Base-by-base conservation (phyloP, 1,284 basidiomycete species). In the Cystobasidium sp. region DNA sequence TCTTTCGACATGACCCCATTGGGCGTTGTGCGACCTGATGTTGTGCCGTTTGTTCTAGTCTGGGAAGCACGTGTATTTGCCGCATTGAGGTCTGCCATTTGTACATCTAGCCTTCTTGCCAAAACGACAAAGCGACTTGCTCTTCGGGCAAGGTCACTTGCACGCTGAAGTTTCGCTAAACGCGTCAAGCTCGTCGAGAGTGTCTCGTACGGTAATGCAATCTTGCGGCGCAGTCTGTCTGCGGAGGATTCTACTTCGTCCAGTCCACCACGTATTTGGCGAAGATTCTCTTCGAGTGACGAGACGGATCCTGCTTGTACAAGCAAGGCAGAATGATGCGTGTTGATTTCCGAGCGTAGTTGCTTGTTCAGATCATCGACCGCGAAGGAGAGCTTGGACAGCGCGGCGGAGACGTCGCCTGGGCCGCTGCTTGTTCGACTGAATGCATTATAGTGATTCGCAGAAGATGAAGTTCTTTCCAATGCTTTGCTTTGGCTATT, bases 351-450 rank as follows among this genome's bases (percentile, higher is more conserved):
- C 72, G 86, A 86, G 82, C 91, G 90, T 63, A 96, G 88, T 82
- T 96, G 92, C 80, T 90, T 91, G 39, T 90, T 90, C 20, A 94
- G 88, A 81, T 96, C 93, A 62, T 96, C 94, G 76, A 96, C 90
- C 1, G 89, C 91, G 78, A 89, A 86, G 75, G 90, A 90, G 5
- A 97, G 84, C 80, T 91, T 92, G 8, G 91, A 89, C 44, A 96
- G 89, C 2, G 92, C 91, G 1, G 92, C 87, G 6, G 91, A 90
- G 3, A 95, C 89, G 78, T 96, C 94, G 20, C 70, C 70, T 1
- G 70, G 41, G 6, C 70, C 70, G 43, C 49, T 51, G 31, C 55
- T 56, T 37, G 70, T 47, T 20, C 63, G 51, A 16, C 56, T 66
- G 63, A 65, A 65, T 24, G 63, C 70, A 59, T 73, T 52, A 41